Conservation (phyloP, 495 filamentous ascomycete genomes). For the Lophiostoma macrostomum region DNA sequence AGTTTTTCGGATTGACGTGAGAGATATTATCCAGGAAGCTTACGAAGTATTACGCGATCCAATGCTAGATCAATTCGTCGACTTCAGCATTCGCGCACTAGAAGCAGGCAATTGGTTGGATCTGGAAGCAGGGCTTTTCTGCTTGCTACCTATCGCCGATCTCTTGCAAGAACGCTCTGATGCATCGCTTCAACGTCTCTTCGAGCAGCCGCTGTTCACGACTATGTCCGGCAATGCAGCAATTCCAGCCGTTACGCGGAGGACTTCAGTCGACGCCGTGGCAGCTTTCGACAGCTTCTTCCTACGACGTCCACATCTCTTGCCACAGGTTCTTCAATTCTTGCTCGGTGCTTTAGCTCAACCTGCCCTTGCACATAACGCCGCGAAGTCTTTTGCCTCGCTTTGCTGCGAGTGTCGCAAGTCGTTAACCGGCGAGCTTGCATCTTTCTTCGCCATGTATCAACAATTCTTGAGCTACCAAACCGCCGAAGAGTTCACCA, state of each 20-base stretch:
- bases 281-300: constrained; percentile 81
- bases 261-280: constrained; percentile 74
- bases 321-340: constrained; percentile 75
- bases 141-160: constrained; percentile 70
- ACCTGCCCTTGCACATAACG: constrained; percentile 60
- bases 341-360: constrained; percentile 73
- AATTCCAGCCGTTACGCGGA: constrained; percentile 58
- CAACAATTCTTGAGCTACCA: constrained; percentile 58
- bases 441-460: constrained; percentile 75
- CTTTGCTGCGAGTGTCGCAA: constrained; percentile 78
- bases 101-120: constrained; percentile 63
- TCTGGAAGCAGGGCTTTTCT: constrained; percentile 78
- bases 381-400: constrained; percentile 76
- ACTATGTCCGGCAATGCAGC: constrained; percentile 51
- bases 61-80: constrained; percentile 67
- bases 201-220: constrained; percentile 61
- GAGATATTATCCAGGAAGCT: constrained; percentile 73
- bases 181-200: constrained; percentile 63
- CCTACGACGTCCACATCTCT: constrained; percentile 62
- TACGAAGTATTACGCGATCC: constrained; percentile 67
- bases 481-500: constrained; percentile 64
- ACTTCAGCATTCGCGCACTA: constrained; percentile 59
- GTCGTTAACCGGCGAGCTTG: constrained; percentile 66
- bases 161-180: constrained; percentile 52
- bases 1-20: constrained; percentile 75